A percentile compares a stretch with the other conserved stretches of the same genome.
These are phyloP conservation scores for Yamadazyma diospyri DNA, from an alignment of 1,139 yeast genomes.

Conservation along the genomic window DNA sequence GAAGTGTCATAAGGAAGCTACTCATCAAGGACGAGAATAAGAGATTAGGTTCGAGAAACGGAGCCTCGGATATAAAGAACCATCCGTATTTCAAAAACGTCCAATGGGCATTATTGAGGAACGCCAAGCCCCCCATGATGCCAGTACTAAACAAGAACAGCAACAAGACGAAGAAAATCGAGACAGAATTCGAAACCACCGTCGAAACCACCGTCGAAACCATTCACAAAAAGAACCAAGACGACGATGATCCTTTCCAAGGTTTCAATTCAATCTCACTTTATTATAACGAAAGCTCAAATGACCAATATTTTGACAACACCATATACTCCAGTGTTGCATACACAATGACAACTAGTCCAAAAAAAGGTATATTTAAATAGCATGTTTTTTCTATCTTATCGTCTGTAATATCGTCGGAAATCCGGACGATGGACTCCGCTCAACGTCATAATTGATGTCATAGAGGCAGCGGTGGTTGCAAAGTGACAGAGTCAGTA, in stretches of 20 bases:
- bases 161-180: conserved; percentile 26
- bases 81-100: conserved; percentile 88
- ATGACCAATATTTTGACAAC: conserved; percentile 24
- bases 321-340: conserved; percentile 63
- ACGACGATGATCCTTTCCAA: conserved; percentile 69
- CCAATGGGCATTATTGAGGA: conserved; percentile 92
- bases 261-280: conserved; percentile 86
- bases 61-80: conserved; percentile 89
- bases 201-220: not conserved
- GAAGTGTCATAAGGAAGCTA: conserved; percentile 72
- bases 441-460: too few relatives aligned
- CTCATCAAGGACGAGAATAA: conserved; percentile 85
- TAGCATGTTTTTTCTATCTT: conserved; percentile 2
- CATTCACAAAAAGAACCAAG: conserved; percentile 1
- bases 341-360: conserved; percentile 47
- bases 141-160: conserved; percentile 69
- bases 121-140: conserved; percentile 91
- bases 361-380: conserved; percentile 13
- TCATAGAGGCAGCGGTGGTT: too few relatives aligned
- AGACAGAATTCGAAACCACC: conserved; percentile 27
- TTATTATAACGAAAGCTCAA: conserved; percentile 59
- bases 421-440: not conserved
- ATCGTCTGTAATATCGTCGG: not conserved
- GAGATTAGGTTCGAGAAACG: conserved; percentile 85
- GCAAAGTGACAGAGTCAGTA: too few relatives aligned